Percentiles rank a stretch among this genome's conserved stretches.
These are phyloP conservation scores for Aspergillus quadrilineatus DNA, from an alignment of 2,329 filamentous ascomycete genomes.

Conservation along the genomic window DNA sequence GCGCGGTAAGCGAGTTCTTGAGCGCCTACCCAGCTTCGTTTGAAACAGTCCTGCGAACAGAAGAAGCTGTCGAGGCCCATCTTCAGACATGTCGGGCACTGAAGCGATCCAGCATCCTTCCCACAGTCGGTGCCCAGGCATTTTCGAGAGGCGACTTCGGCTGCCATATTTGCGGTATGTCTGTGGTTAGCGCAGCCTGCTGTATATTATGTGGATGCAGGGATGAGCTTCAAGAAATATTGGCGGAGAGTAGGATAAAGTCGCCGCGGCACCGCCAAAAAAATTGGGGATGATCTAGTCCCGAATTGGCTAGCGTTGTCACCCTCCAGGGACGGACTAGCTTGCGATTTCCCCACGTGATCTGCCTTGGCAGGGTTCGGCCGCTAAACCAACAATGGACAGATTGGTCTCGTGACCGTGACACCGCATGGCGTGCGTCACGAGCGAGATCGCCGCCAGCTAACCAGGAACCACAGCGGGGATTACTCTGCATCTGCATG, in stretches of 20 bases:
- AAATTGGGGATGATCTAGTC: constrained; percentile 2
- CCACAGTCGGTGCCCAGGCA: constrained; percentile 81
- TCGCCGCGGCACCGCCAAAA: background rate
- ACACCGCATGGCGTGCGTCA: constrained; percentile 4
- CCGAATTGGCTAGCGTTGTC: background rate
- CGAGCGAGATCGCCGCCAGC: background rate
- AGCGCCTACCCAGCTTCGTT: constrained; percentile 86
- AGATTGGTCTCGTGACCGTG: background rate
- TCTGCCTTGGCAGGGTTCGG: background rate
- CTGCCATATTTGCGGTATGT: constrained; percentile 24
- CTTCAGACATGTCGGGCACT: constrained; percentile 95
- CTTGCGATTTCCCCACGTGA: background rate
- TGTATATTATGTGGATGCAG: background rate
- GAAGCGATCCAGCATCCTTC: constrained; percentile 80
- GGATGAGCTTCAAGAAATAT: background rate
- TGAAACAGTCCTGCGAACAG: constrained; percentile 98
- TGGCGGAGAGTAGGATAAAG: background rate
- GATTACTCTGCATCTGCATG: background rate
- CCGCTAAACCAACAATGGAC: background rate
- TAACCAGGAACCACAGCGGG: constrained; percentile 1
- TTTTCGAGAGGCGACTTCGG: constrained; percentile 39
- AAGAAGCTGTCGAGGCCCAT: constrained; percentile 89
- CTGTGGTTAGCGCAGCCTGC: background rate
- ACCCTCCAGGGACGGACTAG: constrained; percentile 3
- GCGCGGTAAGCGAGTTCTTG: constrained; percentile 24